Percentiles rank a stretch among this genome's conserved stretches.
Evolutionary conservation across 805 yeast genomes (phyloP).

Genomic region (Cyberlindnera xylosilytica): DNA sequence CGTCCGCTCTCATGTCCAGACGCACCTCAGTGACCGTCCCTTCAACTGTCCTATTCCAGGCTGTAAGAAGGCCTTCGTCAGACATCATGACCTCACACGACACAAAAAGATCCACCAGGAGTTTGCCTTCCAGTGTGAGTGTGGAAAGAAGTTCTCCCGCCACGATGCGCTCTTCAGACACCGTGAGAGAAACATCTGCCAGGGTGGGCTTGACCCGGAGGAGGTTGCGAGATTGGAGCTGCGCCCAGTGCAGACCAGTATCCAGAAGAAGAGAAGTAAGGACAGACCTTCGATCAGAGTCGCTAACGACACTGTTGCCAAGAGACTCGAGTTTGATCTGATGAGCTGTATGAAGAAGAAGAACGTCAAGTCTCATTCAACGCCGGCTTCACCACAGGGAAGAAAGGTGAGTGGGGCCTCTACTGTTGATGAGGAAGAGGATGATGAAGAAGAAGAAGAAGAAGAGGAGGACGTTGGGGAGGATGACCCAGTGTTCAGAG

Average conservation of each 20-base stretch:
- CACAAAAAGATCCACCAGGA: constrained; percentile 86
- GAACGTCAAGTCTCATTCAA: constrained; percentile 4
- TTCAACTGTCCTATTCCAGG: constrained; percentile 61
- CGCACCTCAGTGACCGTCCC: constrained; percentile 93
- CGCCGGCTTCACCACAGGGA: constrained; percentile 13
- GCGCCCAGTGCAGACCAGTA: constrained; percentile 12
- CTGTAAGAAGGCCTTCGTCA: constrained; percentile 84
- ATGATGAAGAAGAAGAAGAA: constrained; percentile 6
- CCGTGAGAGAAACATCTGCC: constrained; percentile 71
- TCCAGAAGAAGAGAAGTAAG: constrained; percentile 12
- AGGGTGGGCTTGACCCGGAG: constrained; percentile 53
- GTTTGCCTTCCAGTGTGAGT: constrained; percentile 70
- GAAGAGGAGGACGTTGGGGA: too few relatives aligned
- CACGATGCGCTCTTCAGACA: constrained; percentile 88
- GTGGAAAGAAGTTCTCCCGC: constrained; percentile 92
- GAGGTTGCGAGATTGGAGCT: constrained; percentile 12
- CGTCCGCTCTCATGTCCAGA: constrained; percentile 92
- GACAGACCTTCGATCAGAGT: constrained; percentile 8
- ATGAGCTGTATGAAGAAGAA: constrained; percentile 6
- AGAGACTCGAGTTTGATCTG: constrained; percentile 21
- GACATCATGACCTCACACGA: constrained; percentile 91
- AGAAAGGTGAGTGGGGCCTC: constrained; percentile 16
- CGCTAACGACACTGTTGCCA: constrained; percentile 23
- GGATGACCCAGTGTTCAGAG: too few relatives aligned
- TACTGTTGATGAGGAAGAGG: constrained; percentile 3